Base-by-base conservation (phyloP, 2,329 filamentous ascomycete genomes). In the Chlorencoelia australis region DNA sequence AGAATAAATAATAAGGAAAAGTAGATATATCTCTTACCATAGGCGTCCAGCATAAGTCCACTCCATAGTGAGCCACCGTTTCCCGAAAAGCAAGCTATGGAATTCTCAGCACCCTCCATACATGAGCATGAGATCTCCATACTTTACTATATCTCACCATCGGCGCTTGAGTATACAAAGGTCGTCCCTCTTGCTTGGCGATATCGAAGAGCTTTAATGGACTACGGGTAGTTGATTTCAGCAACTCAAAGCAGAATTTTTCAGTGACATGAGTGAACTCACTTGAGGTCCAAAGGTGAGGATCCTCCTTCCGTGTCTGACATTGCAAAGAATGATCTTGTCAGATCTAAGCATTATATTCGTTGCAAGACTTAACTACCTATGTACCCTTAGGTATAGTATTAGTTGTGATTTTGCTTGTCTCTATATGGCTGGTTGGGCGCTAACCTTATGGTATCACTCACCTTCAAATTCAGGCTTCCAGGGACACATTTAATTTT, bases 11-110 rank as follows among this genome's bases (percentile, higher is more conserved):
- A 5, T 7, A n/a, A 26, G 14, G 30, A 48, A 37, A n/a, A n/a
- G n/a, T n/a, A n/a, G n/a, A n/a, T n/a, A n/a, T n/a, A n/a, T n/a
- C n/a, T n/a, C n/a, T n/a, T 40, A 66, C 65, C 79, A 83, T 83
- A 28, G 79, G 79, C 2, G 78, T 82, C 71, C 79, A 83, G 46
- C 71, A 75, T 5, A 83, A 55, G 54, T 83, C 78, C 11, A 72
- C 71, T 31, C 71, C 73, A 54, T 79, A 82, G 31, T 71, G 63
- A 43, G 75, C 67, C 3, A 78, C 73, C 0, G 79, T 77, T 47
- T 81, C 71, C 31, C 79, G 71, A 52, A 84, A 83, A 30, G 79
- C 78, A 27, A 83, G 68, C 69, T 80, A 44, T 50, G 19, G 43
- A 48, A 37, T 50, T 28, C n/a, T 39, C 14, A 35, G 28, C 31